Evolutionary conservation across 2,329 filamentous ascomycete species (phyloP).

Genomic region (Thermomyces lanuginosus): DNA sequence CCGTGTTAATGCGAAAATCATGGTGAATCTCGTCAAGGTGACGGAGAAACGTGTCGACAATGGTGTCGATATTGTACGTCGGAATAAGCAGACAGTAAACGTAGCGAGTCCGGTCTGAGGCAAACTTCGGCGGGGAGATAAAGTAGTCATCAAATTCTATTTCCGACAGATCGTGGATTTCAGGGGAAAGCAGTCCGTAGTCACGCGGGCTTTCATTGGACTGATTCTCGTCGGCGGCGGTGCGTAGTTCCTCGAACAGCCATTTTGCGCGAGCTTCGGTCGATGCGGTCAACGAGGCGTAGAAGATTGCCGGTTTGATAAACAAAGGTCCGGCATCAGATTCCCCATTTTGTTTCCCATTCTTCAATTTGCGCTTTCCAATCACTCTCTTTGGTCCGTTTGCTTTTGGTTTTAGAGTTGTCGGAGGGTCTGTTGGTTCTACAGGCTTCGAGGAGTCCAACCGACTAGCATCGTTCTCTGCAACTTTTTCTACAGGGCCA

Average conservation of each 20-base stretch:
- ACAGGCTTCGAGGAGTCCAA: too few species aligned
- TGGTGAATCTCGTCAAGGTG: constrained; percentile 86
- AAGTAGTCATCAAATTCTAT: constrained; percentile 92
- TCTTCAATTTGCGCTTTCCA: constrained; percentile 18
- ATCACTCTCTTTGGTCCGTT: constrained; percentile 19
- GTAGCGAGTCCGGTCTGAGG: constrained; percentile 36
- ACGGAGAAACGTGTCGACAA: constrained; percentile 71
- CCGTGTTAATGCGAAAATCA: constrained; percentile 90
- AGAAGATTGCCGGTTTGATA: constrained; percentile 63
- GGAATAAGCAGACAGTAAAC: constrained; percentile 78
- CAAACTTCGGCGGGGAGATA: constrained; percentile 51
- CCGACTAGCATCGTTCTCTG: not conserved
- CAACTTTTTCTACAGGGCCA: constrained; percentile 8
- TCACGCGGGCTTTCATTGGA: constrained; percentile 12
- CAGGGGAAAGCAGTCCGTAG: constrained; percentile 36
- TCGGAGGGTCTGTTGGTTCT: not conserved
- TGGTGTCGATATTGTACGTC: constrained; percentile 88
- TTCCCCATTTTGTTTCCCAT: constrained; percentile 9
- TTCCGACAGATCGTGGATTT: constrained; percentile 63
- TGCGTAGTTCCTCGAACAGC: constrained; percentile 42
- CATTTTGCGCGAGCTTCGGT: constrained; percentile 58
- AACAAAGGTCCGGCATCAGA: constrained; percentile 11
- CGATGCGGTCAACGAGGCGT: constrained; percentile 70
- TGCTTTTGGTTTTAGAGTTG: constrained; percentile 7
- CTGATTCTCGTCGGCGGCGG: constrained; percentile 18